Conservation (phyloP, 768 basidiomycete species). For the Leucosporidium creatinivorum region DNA sequence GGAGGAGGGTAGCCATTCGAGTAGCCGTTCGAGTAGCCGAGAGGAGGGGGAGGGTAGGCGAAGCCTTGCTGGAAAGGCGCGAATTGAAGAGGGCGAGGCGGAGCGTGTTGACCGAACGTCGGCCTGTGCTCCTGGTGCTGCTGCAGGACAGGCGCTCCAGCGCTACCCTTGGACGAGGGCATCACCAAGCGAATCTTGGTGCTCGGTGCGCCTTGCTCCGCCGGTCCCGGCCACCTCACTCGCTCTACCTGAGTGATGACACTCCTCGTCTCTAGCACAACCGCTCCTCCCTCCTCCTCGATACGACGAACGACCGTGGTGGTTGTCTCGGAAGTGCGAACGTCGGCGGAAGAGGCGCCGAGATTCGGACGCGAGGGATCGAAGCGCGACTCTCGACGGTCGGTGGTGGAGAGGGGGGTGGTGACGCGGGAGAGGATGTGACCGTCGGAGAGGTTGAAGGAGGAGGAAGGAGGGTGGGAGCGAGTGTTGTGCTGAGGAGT, state of each 20-base stretch:
- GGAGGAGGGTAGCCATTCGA: no score
- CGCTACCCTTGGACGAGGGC: no score
- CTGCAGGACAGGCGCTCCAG: background rate
- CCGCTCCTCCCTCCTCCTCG: constrained; percentile 8
- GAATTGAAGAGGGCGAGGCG: background rate
- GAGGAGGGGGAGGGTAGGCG: background rate
- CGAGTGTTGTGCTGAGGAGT: background rate
- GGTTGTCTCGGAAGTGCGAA: constrained; percentile 10
- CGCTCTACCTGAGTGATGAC: constrained; percentile 23
- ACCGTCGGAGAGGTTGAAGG: background rate
- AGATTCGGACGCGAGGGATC: constrained; percentile 6
- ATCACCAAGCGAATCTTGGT: no score
- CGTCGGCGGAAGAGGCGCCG: constrained; percentile 7
- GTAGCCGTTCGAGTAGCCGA: background rate
- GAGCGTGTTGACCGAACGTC: background rate
- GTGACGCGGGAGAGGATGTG: constrained; percentile 17
- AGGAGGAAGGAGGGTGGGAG: background rate
- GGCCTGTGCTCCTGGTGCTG: background rate
- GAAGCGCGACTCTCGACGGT: constrained; percentile 7
- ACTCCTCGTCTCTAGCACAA: constrained; percentile 24
- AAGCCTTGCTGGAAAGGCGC: background rate
- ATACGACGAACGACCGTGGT: constrained; percentile 7
- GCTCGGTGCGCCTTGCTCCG: background rate
- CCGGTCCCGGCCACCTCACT: constrained; percentile 8
- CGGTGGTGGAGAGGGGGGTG: background rate